Conservation (phyloP, 106 monocot species). For the Acorus gramineus region DNA sequence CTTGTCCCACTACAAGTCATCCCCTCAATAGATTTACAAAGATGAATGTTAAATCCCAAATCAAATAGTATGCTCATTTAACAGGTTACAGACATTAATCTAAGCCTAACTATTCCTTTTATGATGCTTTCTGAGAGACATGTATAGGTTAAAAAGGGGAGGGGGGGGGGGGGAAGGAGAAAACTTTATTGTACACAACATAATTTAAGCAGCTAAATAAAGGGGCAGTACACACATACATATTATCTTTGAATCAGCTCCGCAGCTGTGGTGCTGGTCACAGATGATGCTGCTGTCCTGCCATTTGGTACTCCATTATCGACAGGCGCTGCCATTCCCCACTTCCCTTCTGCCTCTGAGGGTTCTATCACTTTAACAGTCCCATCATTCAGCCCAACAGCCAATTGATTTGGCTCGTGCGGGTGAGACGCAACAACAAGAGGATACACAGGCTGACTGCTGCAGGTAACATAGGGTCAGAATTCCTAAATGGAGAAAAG, state of each 20-base stretch:
- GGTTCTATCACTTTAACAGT: constrained; percentile 45
- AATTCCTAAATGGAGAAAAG: neutral
- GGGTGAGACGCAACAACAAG: constrained; percentile 44
- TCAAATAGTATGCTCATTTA: no score
- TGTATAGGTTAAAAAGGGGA: no score
- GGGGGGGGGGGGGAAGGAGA: no score
- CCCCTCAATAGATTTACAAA: no score
- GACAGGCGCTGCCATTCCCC: constrained; percentile 22
- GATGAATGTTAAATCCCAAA: no score
- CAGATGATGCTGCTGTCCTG: constrained; percentile 32
- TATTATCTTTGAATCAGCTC: constrained; percentile 39
- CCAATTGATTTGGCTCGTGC: constrained; percentile 50
- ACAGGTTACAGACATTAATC: no score
- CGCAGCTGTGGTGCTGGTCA: constrained; percentile 28
- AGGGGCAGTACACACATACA: neutral
- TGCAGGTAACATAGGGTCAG: constrained; percentile 9
- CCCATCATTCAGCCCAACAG: constrained; percentile 48
- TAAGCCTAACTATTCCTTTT: no score
- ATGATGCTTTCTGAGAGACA: no score
- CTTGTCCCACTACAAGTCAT: no score
- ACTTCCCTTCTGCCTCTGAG: constrained; percentile 30
- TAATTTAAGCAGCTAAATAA: neutral
- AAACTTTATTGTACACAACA: neutral
- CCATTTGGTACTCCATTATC: constrained; percentile 32
- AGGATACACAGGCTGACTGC: constrained; percentile 29